Base-by-base conservation (phyloP, 148 eudicot genomes). In the Dianthus caryophyllus region DNA sequence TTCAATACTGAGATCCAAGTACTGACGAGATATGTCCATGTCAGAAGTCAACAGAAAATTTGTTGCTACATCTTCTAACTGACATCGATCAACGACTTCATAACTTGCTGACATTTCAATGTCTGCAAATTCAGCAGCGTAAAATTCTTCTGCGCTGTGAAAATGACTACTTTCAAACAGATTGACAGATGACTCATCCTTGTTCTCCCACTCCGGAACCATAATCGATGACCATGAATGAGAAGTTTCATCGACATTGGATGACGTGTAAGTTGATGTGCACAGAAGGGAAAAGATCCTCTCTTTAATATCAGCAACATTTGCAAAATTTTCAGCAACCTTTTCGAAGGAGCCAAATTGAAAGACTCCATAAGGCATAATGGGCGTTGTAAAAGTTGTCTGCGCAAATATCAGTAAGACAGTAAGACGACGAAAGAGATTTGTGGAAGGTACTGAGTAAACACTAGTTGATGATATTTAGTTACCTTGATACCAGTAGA, bases 401-500 rank as follows among this genome's bases (percentile, higher is more conserved):
- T 90, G 91, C 76, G 78, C 44, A 78, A 61, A n/a, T 16, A 56
- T 9, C 30, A 48, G 11, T 33, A 52, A 48, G 50, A 24, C 8
- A 4, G 24, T 61, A 33, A 3, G 3, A 3, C 38, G 38, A 43
- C 44, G 36, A 18, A 21, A 15, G n/a, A 43, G 6, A 17, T 44
- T 67, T 51, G 22, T 17, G 20, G 68, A 3, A 27, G n/a, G 20
- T 62, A 24, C 39, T n/a, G 11, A 46, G 21, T 5, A 53, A n/a
- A 16, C 18, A 33, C n/a, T 39, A 18, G 25, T 11, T 4, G 9
- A 25, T 1, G 17, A 51, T 22, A 57, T 55, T 18, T 10, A 66
- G 46, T 74, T 77, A 91, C 97, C 97, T 88, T 82, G 38, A 88
- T 79, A 29, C 96, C 97, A 25, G 83, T 85, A 47, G 77, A 73